Base-by-base conservation (phyloP, 768 basidiomycete species). In the Suillus occidentalis region DNA sequence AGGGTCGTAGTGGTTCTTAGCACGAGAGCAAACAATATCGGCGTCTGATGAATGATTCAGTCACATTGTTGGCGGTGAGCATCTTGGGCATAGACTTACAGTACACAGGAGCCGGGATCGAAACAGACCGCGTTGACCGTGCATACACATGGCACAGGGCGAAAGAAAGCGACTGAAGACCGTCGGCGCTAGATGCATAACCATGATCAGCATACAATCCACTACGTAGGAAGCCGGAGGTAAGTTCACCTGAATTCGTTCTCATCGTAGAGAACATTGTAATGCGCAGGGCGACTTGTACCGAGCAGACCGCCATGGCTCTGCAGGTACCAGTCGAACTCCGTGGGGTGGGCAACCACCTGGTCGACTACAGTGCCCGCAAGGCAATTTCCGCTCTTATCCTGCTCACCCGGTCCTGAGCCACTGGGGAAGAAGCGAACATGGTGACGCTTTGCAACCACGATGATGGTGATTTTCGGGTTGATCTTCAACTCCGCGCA, bases 131-230 rank as follows among this genome's bases (percentile, higher is more conserved):
- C 4, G 91, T 92, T 12, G 90, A 86, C 3, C 91, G 84, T 1
- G 91, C 90, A 67, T 92, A 94, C 0, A 92, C 87, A 56, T 95
- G 91, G 70, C 91, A 92, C 0, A 95, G 79, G 0, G 91, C 88
- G 61, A 90, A 94, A 0, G 91, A 87, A 4, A 88, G 73, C 0
- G 84, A 82, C 68, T 94, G 93, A 49, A 94, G 75, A 18, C 85
- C 83, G 70, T 91, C 88, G 18, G 88, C 81, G 34, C 87, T 90
- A 64, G 12, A 61, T 45, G 61, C 10, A 60, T 9, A 45, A 40
- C 50, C 49, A 36, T 36, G 34, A 49, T 75, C 45, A 65, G 69
- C 47, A 60, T 40, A 12, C 45, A 60, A 40, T 22, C 42, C 25
- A 16, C 25, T 18, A 28, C 36, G 10, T 56, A 39, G 25, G 25